A percentile compares a stretch with the other conserved stretches of the same genome.
Conservation (phyloP, 2,329 filamentous ascomycete species). For the Pseudocercospora macadamiae region DNA sequence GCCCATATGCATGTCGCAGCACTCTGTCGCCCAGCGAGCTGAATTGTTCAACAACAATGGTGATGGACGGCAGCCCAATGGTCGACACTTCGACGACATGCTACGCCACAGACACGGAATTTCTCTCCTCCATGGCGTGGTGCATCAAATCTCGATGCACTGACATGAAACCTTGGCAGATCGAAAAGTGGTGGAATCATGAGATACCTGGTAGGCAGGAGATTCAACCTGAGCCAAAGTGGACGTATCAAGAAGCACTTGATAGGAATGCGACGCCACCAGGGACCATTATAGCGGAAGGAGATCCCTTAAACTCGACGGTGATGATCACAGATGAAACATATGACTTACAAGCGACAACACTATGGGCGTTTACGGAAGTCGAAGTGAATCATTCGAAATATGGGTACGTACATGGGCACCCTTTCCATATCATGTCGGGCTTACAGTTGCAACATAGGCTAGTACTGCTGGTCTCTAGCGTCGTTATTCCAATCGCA, state of each 20-base stretch:
- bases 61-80: constrained; percentile 10
- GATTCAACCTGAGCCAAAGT: constrained; percentile 16
- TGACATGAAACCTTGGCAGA: constrained; percentile 25
- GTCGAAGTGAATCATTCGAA: not conserved
- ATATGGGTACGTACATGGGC: not conserved
- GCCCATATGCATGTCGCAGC: constrained; percentile 25
- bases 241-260: constrained; percentile 31
- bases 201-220: constrained; percentile 17
- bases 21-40: constrained; percentile 11
- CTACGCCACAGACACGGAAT: constrained; percentile 32
- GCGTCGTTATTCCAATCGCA: constrained; percentile 20
- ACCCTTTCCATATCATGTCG: not conserved
- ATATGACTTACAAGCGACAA: constrained; percentile 23
- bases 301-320: constrained; percentile 36
- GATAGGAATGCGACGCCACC: constrained; percentile 28
- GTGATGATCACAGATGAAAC: constrained; percentile 33
- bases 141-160: constrained; percentile 30
- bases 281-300: not conserved
- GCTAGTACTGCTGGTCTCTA: constrained; percentile 22
- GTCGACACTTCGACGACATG: constrained; percentile 27
- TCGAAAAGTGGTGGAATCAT: constrained; percentile 35
- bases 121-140: constrained; percentile 32
- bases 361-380: not conserved
- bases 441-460: constrained; percentile 8
- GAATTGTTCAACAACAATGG: constrained; percentile 13